Evolutionary conservation across 208 protist genomes (phyloP).

Genomic region (Vickermania spadyakhi): DNA sequence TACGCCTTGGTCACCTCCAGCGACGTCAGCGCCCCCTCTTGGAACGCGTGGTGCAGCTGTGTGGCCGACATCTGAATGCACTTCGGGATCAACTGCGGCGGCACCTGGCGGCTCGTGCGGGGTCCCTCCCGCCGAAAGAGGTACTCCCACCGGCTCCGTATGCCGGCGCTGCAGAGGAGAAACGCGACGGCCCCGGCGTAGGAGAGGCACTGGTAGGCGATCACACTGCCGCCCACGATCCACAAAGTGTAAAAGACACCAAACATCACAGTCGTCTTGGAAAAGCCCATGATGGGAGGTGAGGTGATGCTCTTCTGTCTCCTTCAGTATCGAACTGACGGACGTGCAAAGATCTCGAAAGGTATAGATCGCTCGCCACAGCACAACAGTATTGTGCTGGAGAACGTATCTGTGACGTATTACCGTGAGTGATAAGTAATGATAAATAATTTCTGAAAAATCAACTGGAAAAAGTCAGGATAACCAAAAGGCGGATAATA

Average conservation of each 20-base stretch:
- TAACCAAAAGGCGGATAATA: no score
- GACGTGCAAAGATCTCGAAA: no score
- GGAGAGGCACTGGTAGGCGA: conserved; percentile 13
- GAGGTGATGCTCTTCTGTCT: no score
- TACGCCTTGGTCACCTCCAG: conserved; percentile 59
- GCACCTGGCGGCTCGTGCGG: conserved; percentile 54
- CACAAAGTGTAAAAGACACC: neutral
- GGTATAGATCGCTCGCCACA: no score
- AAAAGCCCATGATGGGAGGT: neutral
- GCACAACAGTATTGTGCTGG: no score
- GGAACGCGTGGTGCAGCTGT: conserved; percentile 58
- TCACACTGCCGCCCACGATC: conserved; percentile 10
- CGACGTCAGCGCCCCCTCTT: conserved; percentile 34
- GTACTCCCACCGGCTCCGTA: conserved; percentile 34
- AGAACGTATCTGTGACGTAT: no score
- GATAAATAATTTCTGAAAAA: no score
- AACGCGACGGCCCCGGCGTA: conserved; percentile 27
- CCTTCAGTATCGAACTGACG: no score
- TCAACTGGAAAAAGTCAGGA: no score
- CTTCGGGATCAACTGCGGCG: conserved; percentile 41
- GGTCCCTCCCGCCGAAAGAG: conserved; percentile 44
- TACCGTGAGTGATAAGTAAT: no score
- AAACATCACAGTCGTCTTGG: conserved; percentile 3
- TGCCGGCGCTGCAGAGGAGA: conserved; percentile 16
- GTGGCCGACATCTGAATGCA: conserved; percentile 75